Percentiles rank a stretch among this genome's conserved stretches.
Evolutionary conservation across 306 rosid genomes (phyloP).

Genomic region (Glycine tomentella): DNA sequence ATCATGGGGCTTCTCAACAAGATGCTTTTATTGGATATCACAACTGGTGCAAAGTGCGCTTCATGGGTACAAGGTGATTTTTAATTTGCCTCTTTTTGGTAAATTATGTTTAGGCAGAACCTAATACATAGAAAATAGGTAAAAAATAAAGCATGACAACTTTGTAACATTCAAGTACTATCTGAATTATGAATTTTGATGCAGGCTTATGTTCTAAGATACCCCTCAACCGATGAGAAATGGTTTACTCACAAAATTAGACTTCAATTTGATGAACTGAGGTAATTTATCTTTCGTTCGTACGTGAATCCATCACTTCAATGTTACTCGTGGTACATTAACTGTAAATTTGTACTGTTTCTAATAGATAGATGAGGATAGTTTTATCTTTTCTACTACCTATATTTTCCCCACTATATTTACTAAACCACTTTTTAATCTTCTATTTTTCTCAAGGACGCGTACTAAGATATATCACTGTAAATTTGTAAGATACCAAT

Average conservation of each 20-base stretch:
- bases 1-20: neutral
- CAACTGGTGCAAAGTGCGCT: neutral
- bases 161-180: neutral
- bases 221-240: neutral
- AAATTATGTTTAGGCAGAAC: neutral
- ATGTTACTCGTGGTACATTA: neutral
- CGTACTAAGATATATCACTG: too few species aligned
- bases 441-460: too few species aligned
- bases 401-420: neutral
- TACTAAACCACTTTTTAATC: too few species aligned
- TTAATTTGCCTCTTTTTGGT: neutral
- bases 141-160: neutral
- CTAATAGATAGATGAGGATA: neutral
- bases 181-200: constrained; percentile 14
- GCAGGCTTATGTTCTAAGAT: neutral
- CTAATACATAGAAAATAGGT: neutral
- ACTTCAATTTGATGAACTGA: too few species aligned
- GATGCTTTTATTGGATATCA: neutral
- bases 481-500: neutral
- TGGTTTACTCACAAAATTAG: neutral
- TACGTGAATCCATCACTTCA: neutral
- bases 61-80: constrained; percentile 1
- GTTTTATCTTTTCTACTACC: neutral
- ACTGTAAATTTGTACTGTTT: neutral
- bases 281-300: constrained; percentile 4